Percentiles rank a stretch among this genome's conserved stretches.
Conservation (phyloP, 768 basidiomycete species). For the Tylopilus vinaceipallidus region DNA sequence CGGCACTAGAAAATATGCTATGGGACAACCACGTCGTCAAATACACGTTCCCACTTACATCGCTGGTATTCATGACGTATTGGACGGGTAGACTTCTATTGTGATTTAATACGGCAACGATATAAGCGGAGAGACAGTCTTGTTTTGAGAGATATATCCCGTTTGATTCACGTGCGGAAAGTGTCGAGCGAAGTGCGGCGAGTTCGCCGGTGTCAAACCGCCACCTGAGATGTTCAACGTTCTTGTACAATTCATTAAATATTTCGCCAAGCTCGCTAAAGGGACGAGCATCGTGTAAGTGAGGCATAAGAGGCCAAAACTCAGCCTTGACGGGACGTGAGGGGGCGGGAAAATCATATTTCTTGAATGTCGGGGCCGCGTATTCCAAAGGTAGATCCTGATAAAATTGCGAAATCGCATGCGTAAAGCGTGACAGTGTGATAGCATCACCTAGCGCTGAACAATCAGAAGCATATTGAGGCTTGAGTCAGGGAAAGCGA, state of each 20-base stretch:
- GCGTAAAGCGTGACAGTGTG: constrained; percentile 30
- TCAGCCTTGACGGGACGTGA: constrained; percentile 8
- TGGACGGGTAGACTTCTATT: constrained; percentile 11
- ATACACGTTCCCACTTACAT: constrained; percentile 17
- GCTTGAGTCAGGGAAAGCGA: neutral
- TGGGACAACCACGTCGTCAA: neutral
- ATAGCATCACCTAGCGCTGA: constrained; percentile 27
- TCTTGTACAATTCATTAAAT: constrained; percentile 12
- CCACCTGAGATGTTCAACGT: constrained; percentile 17
- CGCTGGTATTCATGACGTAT: constrained; percentile 28
- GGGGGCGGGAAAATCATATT: constrained; percentile 21
- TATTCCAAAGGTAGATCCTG: constrained; percentile 14
- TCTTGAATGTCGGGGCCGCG: constrained; percentile 25
- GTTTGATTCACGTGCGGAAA: constrained; percentile 3
- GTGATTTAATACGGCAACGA: constrained; percentile 23
- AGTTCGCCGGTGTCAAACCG: constrained; percentile 12
- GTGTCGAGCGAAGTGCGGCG: constrained; percentile 10
- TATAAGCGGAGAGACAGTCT: constrained; percentile 31
- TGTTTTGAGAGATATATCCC: constrained; percentile 21
- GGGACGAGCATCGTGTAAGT: constrained; percentile 20
- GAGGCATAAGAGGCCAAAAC: constrained; percentile 23
- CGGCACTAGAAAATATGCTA: constrained; percentile 21
- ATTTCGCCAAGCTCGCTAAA: constrained; percentile 17
- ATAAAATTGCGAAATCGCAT: constrained; percentile 29
- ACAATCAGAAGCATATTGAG: neutral